Evolutionary conservation across 2,329 filamentous ascomycete genomes (phyloP), one percentile per base, ranked within the genome.

Genomic region (Stemphylium vesicarium): DNA sequence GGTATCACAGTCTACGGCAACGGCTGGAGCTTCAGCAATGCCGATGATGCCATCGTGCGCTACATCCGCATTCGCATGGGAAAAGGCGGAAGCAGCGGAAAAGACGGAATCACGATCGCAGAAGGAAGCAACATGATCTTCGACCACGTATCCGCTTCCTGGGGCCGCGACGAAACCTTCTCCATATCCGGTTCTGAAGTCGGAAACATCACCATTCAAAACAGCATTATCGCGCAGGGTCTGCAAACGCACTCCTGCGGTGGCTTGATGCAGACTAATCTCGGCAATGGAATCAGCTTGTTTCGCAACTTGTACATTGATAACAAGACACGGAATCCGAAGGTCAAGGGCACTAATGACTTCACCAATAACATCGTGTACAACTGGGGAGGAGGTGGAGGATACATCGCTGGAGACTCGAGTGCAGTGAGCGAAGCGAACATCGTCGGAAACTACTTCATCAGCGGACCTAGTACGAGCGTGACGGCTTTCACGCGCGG

Each of bases 401-500:
- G 79, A 4, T 85, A 85, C 48, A 85, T 84, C 46, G 81, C 81
- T 0, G 82, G 82, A 2, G 81, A 82, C 56, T 81, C 79, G 31
- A 71, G 64, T 0, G 81, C 78, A 4, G 62, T 75, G 22, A 83
- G 79, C 47, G 76, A 79, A 43, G 81, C 77, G 4, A 83, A 85
- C 56, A 81, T 85, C 50, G 74, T 84, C 47, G 80, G 81, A 55
- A 85, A 85, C 68, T 84, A 85, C 68, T 85, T 84, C 69, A 81
- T 85, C 55, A 79, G 78, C 2, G 83, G 83, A 0, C 82, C 82
- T 0, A 78, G 74, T 40, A 84, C 82, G 3, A 77, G 69, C 22
- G 77, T 79, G 2, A 75, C 79, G 1, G 80, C 81, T 0, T 85
- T 84, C 57, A 84, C 81, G 1, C 77, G 82, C n/a, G 81, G 83